Evolutionary conservation across 257 asterid species (phyloP).

Genomic region (Thymus quinquecostatus): DNA sequence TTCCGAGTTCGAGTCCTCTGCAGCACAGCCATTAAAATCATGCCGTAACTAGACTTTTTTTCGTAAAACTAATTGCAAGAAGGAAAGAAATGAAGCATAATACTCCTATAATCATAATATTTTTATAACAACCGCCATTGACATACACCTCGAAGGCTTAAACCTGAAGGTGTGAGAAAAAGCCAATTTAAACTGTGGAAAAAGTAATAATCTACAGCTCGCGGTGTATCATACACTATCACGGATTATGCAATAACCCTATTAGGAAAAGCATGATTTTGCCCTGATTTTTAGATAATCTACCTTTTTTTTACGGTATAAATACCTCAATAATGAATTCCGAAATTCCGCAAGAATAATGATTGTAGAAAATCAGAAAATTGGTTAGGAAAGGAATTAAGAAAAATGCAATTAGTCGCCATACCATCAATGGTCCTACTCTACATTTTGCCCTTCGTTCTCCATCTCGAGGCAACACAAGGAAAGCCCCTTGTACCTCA

Average conservation of each 20-base stretch:
- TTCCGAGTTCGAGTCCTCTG: too few relatives aligned
- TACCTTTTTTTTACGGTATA: slow-evolving; percentile 33
- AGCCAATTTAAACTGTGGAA: slow-evolving; percentile 25
- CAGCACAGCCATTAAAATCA: too few relatives aligned
- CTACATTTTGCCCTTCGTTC: slow-evolving; percentile 7
- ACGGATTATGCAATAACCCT: slow-evolving; percentile 33
- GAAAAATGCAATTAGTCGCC: slow-evolving; percentile 19
- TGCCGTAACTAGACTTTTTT: too few relatives aligned
- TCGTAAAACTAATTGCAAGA: too few relatives aligned
- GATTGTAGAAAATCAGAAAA: not conserved
- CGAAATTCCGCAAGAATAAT: not conserved
- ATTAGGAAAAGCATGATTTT: slow-evolving; percentile 42
- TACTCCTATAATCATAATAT: too few relatives aligned
- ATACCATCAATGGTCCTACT: slow-evolving; percentile 13
- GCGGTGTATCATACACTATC: slow-evolving; percentile 21
- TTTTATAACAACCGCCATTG: not conserved
- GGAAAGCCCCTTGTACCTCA: slow-evolving; percentile 25
- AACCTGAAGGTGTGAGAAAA: slow-evolving; percentile 33
- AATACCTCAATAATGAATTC: not conserved
- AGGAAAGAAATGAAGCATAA: not conserved
- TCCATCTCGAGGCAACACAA: slow-evolving; percentile 5
- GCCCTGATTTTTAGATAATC: slow-evolving; percentile 26
- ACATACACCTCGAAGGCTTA: slow-evolving; percentile 1
- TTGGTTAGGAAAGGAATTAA: not conserved
- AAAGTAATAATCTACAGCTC: slow-evolving; percentile 8